phyloP scores from a whole-genome alignment of 2,329 filamentous ascomycete species.

The Paraphoma chrysanthemicola region DNA sequence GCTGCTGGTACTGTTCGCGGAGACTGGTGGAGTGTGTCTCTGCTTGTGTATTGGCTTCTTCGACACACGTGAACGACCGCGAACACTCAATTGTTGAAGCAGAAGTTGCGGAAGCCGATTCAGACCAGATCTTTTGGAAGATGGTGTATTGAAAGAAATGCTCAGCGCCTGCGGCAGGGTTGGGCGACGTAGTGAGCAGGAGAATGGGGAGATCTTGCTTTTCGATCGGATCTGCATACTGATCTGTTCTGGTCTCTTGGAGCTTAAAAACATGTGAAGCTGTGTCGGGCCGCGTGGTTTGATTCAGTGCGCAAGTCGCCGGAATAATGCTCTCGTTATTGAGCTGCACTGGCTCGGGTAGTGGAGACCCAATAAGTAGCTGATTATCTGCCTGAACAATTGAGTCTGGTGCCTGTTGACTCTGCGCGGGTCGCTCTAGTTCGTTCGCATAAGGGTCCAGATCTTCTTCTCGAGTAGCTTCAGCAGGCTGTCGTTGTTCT shows the following conservation, averaged over 20 bases:
- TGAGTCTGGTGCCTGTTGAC: too few species aligned
- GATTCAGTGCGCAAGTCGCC: too few species aligned
- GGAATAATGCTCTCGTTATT: too few species aligned
- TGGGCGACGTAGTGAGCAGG: background rate
- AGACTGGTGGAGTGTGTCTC: constrained; percentile 11
- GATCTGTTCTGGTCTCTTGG: background rate
- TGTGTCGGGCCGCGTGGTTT: too few species aligned
- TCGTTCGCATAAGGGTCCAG: too few species aligned
- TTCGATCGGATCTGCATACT: background rate
- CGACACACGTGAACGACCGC: constrained; percentile 14
- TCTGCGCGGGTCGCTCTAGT: too few species aligned
- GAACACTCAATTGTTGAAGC: constrained; percentile 7
- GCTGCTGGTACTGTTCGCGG: constrained; percentile 6
- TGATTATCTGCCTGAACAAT: too few species aligned
- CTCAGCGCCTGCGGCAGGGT: constrained; percentile 9
- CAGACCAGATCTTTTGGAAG: constrained; percentile 22
- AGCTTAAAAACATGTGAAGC: too few species aligned
- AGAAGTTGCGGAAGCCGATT: constrained; percentile 2
- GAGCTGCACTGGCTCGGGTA: too few species aligned
- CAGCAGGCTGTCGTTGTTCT: too few species aligned
- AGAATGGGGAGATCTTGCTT: background rate
- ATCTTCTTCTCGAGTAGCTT: too few species aligned
- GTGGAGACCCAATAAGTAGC: too few species aligned
- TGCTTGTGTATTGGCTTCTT: constrained; percentile 24
- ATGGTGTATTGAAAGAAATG: constrained; percentile 35